A percentile compares a stretch with the other conserved stretches of the same genome.
phyloP scores from a whole-genome alignment of 2,329 filamentous ascomycete genomes.

The Calonectria leucothoes region DNA sequence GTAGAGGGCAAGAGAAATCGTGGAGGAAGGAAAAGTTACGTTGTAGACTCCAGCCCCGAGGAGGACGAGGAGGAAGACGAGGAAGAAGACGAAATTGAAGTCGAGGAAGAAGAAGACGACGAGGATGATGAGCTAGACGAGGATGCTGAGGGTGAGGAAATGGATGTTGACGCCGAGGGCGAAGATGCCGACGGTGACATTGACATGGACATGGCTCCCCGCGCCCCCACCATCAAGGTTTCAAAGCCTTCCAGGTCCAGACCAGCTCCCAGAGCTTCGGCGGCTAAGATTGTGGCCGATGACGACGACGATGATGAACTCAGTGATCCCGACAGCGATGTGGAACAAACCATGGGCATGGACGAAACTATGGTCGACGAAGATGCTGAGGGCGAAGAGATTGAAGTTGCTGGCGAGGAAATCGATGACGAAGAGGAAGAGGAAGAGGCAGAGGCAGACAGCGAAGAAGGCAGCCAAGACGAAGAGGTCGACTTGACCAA shows the following conservation, averaged over 20 bases:
- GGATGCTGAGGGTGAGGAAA: constrained; percentile 52
- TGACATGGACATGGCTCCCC: constrained; percentile 56
- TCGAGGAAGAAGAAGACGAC: constrained; percentile 56
- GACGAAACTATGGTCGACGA: constrained; percentile 60
- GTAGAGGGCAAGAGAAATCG: constrained; percentile 64
- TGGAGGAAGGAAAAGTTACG: constrained; percentile 69
- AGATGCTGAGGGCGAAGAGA: constrained; percentile 61
- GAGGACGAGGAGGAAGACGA: constrained; percentile 53
- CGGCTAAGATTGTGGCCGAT: constrained; percentile 49
- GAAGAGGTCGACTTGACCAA: constrained; percentile 67
- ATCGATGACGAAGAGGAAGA: constrained; percentile 56
- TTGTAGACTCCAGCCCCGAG: constrained; percentile 66
- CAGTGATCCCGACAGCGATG: constrained; percentile 66
- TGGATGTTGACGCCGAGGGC: constrained; percentile 56
- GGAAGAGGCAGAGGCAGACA: constrained; percentile 54
- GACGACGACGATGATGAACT: constrained; percentile 65
- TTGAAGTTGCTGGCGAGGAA: constrained; percentile 55
- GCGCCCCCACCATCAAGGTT: constrained; percentile 59
- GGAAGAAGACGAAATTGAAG: constrained; percentile 50
- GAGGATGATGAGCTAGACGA: constrained; percentile 54
- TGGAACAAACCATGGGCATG: constrained; percentile 52
- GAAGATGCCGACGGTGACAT: constrained; percentile 59
- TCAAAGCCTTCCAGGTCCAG: constrained; percentile 57
- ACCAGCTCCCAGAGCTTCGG: constrained; percentile 47
- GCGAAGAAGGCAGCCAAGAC: constrained; percentile 58